Base-by-base conservation (phyloP, 2,329 filamentous ascomycete species). In the Fusarium tuaranense region DNA sequence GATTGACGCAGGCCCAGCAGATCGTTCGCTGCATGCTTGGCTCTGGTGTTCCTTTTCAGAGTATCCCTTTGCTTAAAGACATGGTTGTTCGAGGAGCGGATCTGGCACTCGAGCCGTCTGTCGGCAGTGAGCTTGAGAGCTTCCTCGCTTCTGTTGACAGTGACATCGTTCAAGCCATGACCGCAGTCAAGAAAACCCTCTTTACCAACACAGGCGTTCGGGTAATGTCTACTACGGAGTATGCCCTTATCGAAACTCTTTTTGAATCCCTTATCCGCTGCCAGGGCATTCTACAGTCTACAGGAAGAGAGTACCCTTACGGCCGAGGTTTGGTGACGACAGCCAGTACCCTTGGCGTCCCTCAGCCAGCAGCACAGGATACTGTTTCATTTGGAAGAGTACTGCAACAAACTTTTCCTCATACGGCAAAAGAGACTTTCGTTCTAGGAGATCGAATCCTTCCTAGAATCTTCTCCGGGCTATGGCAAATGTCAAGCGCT, bases 1-100 rank as follows among this genome's bases (percentile, higher is more conserved):
- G 32, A 13, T 38, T 72, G 27, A 70, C 78, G 70, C 36, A 70
- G 44, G 61, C 75, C 16, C 67, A 75, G 53, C 53, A 70, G 44
- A 65, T 73, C 25, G 70, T 78, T 13, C 75, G 78, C 18, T 80
- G 78, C 60, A 80, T 78, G 72, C 41, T 79, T 10, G 78, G 79
- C 5, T 78, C 76, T 18, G 79, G 78, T 2, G 62, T 80, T 10
- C 65, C 69, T 14, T 66, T 63, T 14, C 65, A 76, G 57, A 72
- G 75, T 20, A 63, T 80, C 6, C 44, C 68, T 5, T 65, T 78
- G 5, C 65, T 76, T 6, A 58, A 46, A 1, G 34, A 68, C 8
- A 63, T 80, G 25, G 38, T 67, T 22, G 18, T 57, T 5, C 63
- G 69, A n/a, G 72, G 68, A 7, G 38, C 62, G 2, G 41, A 5